Base-by-base conservation (phyloP, 2,329 filamentous ascomycete species). In the Emergomyces pasteurianus region DNA sequence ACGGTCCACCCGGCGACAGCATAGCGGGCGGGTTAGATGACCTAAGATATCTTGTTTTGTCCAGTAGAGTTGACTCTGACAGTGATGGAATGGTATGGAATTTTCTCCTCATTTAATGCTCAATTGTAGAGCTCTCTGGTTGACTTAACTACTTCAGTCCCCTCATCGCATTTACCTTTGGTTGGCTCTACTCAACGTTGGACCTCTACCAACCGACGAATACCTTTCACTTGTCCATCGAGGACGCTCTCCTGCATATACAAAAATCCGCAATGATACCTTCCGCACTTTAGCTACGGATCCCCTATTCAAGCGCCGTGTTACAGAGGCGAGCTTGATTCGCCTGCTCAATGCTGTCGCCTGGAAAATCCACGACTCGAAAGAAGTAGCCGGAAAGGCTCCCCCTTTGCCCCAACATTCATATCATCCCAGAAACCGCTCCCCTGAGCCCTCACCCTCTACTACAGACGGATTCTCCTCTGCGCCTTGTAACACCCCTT, bases 221-320 rank as follows among this genome's bases (percentile, higher is more conserved):
- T 99, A 99, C 73, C 88, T 97, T 65, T 83, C 84, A 61, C 87
- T 97, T 52, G 88, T 99, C 65, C 91, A 95, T 71, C 90, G 94
- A 65, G 92, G 94, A 64, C 89, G 92, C 28, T 97, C 92, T 2
- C 92, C 92, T 0, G 92, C 91, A 53, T 96, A 99, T 77, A 86
- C 90, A 69, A 99, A 99, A 78, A 99, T 99, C 71, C 89, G 92
- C 72, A 96, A 99, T 75, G 94, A 99, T 74, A 96, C 94, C 47
- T 97, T 97, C 74, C 90, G 94, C 68, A 99, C 94, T 0, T 81
- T 99, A 60, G 94, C 94, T 38, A 96, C 92, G 58, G 94, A 99
- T 70, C 92, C 92, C n/a, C 84, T 99, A 42, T 99, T 97, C 79
- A 89, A 94, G 63, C 86, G 94, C 38, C 88, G 92, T 61, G 94